Evolutionary conservation across 2,329 filamentous ascomycete species (phyloP).

Genomic region (Thelonectria rubi): DNA sequence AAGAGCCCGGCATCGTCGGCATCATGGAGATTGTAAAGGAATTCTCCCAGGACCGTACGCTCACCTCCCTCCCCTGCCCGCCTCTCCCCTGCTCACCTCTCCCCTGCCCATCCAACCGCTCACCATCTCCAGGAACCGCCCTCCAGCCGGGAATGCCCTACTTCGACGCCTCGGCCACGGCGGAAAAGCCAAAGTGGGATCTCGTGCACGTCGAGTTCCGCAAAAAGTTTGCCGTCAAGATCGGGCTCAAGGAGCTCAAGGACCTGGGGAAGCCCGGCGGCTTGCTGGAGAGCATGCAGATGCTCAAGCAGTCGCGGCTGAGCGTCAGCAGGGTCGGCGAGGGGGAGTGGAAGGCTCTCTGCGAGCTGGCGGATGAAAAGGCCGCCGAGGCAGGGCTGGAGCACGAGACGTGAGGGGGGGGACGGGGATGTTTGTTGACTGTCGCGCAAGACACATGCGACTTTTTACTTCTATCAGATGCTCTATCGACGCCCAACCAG

Average conservation of each 20-base stretch:
- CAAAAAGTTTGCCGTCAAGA: constrained; percentile 77
- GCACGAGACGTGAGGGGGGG: constrained; percentile 41
- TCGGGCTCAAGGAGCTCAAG: constrained; percentile 78
- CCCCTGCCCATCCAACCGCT: no score
- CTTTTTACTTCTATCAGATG: neutral
- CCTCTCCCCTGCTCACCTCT: no score
- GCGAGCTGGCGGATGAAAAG: constrained; percentile 59
- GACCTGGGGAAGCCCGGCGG: constrained; percentile 64
- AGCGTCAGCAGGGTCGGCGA: constrained; percentile 78
- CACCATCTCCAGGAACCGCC: constrained; percentile 49
- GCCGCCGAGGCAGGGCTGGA: constrained; percentile 50
- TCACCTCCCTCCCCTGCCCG: accelerated
- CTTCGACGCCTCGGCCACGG: constrained; percentile 79
- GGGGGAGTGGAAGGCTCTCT: constrained; percentile 72
- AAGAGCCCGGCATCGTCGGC: constrained; percentile 86
- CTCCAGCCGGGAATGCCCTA: constrained; percentile 66
- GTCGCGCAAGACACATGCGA: neutral
- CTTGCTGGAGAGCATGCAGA: constrained; percentile 78
- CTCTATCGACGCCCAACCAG: neutral
- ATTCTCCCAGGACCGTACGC: constrained; percentile 78
- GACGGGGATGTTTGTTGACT: no score
- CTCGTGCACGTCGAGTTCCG: constrained; percentile 89
- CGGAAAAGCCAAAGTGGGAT: constrained; percentile 72
- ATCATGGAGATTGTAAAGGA: constrained; percentile 90
- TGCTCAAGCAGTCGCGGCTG: constrained; percentile 81